Conservation (phyloP, 306 rosid genomes). For the Castanea crenata region DNA sequence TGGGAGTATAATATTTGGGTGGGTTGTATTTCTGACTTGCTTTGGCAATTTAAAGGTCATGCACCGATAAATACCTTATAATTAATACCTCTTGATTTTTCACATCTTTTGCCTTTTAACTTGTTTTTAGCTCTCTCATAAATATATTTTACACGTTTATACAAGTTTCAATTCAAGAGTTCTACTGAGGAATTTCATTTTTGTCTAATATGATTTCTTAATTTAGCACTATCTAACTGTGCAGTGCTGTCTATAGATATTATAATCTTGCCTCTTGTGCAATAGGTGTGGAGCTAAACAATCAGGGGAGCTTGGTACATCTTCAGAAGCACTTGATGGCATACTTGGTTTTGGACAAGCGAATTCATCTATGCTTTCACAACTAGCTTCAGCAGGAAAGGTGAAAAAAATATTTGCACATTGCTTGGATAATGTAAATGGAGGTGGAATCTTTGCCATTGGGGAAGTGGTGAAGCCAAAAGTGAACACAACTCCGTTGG, state of each 20-base stretch:
- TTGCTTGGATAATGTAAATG: slow-evolving; percentile 72
- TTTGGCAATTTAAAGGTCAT: too few species aligned
- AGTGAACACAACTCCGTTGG: slow-evolving; percentile 53
- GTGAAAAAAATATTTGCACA: slow-evolving; percentile 80
- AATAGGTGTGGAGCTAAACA: slow-evolving; percentile 74
- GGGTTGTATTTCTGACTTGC: slow-evolving; percentile 27
- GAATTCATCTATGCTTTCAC: slow-evolving; percentile 82
- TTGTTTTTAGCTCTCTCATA: neutral
- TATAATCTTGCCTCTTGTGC: slow-evolving; percentile 19
- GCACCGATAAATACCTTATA: neutral
- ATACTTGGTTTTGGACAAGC: slow-evolving; percentile 95
- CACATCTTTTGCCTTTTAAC: neutral
- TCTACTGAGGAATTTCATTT: neutral
- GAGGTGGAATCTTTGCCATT: slow-evolving; percentile 91
- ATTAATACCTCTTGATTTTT: neutral
- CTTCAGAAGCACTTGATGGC: slow-evolving; percentile 67
- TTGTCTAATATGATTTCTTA: neutral
- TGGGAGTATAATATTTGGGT: slow-evolving; percentile 74
- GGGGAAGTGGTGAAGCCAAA: slow-evolving; percentile 83
- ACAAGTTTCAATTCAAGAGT: neutral
- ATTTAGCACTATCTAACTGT: neutral
- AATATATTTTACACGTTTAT: neutral
- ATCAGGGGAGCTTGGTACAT: slow-evolving; percentile 52
- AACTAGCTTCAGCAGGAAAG: slow-evolving; percentile 78
- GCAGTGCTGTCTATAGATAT: slow-evolving; percentile 3